Evolutionary conservation across 331 rosid species (phyloP).

Genomic region (Spiraea crenata): DNA sequence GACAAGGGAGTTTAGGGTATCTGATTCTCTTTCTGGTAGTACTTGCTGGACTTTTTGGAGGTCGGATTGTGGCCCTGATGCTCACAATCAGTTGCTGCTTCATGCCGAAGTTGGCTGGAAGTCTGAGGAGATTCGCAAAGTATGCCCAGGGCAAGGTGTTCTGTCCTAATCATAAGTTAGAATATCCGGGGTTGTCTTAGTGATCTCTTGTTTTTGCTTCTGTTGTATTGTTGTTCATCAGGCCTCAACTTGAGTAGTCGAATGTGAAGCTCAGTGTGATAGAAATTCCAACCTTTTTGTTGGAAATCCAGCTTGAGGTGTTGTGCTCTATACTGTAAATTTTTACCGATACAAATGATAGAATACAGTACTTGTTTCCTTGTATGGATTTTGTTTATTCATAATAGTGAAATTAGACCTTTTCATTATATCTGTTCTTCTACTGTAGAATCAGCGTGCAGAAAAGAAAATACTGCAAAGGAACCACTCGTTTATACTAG

Average conservation of each 20-base stretch:
- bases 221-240: constrained; percentile 6
- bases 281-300: constrained; percentile 49
- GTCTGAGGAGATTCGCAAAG: constrained; percentile 21
- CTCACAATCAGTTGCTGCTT: constrained; percentile 59
- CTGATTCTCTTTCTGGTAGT: constrained; percentile 33
- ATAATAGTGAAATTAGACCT: background rate
- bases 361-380: constrained; percentile 23
- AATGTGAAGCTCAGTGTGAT: constrained; percentile 24
- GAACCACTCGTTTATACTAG: background rate
- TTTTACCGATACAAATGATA: constrained; percentile 23
- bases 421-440: background rate
- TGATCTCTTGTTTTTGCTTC: constrained; percentile 7
- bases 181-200: constrained; percentile 2
- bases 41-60: constrained; percentile 63
- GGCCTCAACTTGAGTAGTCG: constrained; percentile 13
- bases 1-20: constrained; percentile 36
- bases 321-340: constrained; percentile 42
- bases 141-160: constrained; percentile 26
- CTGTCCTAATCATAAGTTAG: constrained; percentile 25
- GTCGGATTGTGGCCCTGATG: constrained; percentile 48
- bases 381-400: background rate
- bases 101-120: constrained; percentile 34
- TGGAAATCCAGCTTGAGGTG: constrained; percentile 40
- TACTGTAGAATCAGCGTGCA: background rate
- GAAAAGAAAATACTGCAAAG: background rate